Evolutionary conservation across 306 rosid genomes (phyloP), one percentile per base, ranked within the genome.

Genomic region (Senna tora): DNA sequence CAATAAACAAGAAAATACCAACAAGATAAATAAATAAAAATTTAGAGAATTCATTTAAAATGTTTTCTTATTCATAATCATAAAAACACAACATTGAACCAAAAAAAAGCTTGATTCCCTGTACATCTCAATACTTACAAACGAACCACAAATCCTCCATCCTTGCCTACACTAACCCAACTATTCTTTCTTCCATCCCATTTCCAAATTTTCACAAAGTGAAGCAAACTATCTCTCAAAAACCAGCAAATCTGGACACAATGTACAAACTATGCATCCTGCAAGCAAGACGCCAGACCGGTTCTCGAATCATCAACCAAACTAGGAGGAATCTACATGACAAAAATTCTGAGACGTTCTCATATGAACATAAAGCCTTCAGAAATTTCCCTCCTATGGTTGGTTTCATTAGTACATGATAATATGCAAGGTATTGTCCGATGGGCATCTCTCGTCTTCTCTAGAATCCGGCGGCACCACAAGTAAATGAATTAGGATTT

Each of bases 261-360:
- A 55, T 65, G 68, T 41, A 58, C 49, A 43, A 9, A 8, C 14
- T 2, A 41, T 4, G 59, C 45, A 56, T 9, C 45, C 20, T 5
- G 10, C 53, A 46, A 49, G 10, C 53, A 46, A 49, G 45, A 30
- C n/a, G 22, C 50, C 5, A n/a, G 9, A 12, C 25, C 39, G 12
- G 41, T 62, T 16, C 55, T 36, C 11, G 22, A 65, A 17, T 22
- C 54, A 74, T 74, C 65, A 38, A 42, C 73, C 51, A 51, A 73
- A 65, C 58, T 52, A 75, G 30, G 19, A 49, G 22, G 52, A 49
- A 65, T 4, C 42, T 41, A 34, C 30, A 9, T 33, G 59, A 65
- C 17, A 49, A 43, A 65, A 54, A 20, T 47, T 47, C 9, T 8
- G 45, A 32, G 51, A 32, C 42, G n/a, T n/a, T n/a, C 67, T 51